Evolutionary conservation across 352 stramenopile genomes (phyloP).

Genomic region (Sclerospora graminicola): DNA sequence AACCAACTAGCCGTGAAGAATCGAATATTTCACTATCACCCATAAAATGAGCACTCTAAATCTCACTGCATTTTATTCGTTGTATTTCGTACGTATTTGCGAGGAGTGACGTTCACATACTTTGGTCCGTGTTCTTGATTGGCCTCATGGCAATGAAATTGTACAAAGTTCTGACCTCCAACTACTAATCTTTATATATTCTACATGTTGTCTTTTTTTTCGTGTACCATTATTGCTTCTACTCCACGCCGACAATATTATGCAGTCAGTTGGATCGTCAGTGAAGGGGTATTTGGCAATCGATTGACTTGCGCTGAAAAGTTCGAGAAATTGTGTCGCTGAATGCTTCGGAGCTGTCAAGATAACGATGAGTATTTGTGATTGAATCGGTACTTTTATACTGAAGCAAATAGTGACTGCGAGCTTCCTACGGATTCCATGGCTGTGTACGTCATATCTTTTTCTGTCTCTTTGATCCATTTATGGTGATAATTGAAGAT

Average conservation of each 20-base stretch:
- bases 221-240: constrained; percentile 49
- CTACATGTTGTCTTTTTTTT: constrained; percentile 4
- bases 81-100: no score
- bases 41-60: constrained; percentile 90
- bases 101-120: constrained; percentile 80
- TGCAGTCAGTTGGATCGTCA: constrained; percentile 22
- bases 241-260: constrained; percentile 87
- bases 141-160: constrained; percentile 87
- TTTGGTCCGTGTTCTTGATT: constrained; percentile 90
- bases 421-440: constrained; percentile 82
- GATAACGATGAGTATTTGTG: constrained; percentile 44
- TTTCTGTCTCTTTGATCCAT: no score
- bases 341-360: constrained; percentile 8
- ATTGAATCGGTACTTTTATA: constrained; percentile 85
- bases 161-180: constrained; percentile 78
- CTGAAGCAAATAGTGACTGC: constrained; percentile 76
- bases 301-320: constrained; percentile 63
- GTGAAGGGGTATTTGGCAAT: constrained; percentile 16
- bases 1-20: constrained; percentile 87
- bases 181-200: constrained; percentile 8
- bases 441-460: constrained; percentile 17
- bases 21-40: constrained; percentile 89
- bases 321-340: constrained; percentile 32
- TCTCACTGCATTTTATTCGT: constrained; percentile 10
- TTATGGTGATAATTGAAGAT: no score